These are phyloP conservation scores for Aureobasidium pullulans DNA, from an alignment of 2,329 filamentous ascomycete genomes.

Conservation along the genomic window DNA sequence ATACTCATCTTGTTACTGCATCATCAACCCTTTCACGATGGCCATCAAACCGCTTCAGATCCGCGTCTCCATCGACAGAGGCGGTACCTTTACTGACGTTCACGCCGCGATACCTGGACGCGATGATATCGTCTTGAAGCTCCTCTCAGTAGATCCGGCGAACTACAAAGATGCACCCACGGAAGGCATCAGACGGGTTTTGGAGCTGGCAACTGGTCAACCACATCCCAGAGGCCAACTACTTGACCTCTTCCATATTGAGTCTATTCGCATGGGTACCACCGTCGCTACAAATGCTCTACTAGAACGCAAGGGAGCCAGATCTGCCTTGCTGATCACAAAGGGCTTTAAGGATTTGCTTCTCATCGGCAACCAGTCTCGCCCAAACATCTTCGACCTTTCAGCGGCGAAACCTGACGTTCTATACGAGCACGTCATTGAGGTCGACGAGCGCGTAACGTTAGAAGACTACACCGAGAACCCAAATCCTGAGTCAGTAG, in stretches of 20 bases:
- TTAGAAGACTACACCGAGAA: slow-evolving; percentile 29
- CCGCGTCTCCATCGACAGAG: slow-evolving; percentile 13
- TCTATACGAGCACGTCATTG: slow-evolving; percentile 20
- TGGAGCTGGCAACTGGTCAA: slow-evolving; percentile 20
- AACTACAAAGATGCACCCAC: slow-evolving; percentile 27
- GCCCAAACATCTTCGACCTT: slow-evolving; percentile 26
- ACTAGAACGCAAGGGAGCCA: slow-evolving; percentile 26
- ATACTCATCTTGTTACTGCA: background rate
- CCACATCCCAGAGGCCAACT: slow-evolving; percentile 17
- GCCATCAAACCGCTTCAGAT: slow-evolving; percentile 12
- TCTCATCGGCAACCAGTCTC: slow-evolving; percentile 27
- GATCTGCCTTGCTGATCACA: slow-evolving; percentile 23
- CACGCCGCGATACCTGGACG: slow-evolving; percentile 6
- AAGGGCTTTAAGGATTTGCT: slow-evolving; percentile 27
- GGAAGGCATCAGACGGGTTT: slow-evolving; percentile 24
- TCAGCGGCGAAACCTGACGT: slow-evolving; percentile 19
- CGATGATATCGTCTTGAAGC: slow-evolving; percentile 24
- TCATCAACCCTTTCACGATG: background rate
- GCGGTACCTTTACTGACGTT: slow-evolving; percentile 13
- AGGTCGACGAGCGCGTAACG: slow-evolving; percentile 24
- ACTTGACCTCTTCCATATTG: slow-evolving; percentile 17
- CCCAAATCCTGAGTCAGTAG: slow-evolving; percentile 21
- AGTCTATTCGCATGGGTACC: slow-evolving; percentile 25
- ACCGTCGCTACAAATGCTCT: slow-evolving; percentile 28
- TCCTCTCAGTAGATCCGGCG: slow-evolving; percentile 25